Evolutionary conservation across 2,329 filamentous ascomycete genomes (phyloP).

Genomic region (Penicillium thymicola): DNA sequence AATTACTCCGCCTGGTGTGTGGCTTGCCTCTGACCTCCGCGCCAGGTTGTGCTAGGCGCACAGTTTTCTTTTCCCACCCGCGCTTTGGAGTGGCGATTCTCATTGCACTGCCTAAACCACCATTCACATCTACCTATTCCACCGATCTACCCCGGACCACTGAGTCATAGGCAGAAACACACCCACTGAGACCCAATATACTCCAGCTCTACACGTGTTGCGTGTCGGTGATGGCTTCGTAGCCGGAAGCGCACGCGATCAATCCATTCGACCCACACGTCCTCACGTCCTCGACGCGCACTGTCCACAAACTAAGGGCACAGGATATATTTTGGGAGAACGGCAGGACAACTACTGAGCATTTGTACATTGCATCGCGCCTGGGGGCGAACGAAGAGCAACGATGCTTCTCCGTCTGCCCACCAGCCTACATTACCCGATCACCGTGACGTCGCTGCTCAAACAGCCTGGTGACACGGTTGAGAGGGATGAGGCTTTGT

Average conservation of each 20-base stretch:
- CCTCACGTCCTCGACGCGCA: conserved; percentile 5
- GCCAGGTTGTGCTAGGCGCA: conserved; percentile 16
- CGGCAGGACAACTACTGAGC: background rate
- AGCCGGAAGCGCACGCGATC: conserved; percentile 23
- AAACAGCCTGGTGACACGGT: conserved; percentile 73
- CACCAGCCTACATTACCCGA: conserved; percentile 76
- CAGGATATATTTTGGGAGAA: background rate
- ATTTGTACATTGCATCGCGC: conserved; percentile 6
- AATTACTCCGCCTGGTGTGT: conserved; percentile 4
- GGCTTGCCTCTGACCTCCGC: conserved; percentile 6
- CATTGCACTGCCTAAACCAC: conserved; percentile 7
- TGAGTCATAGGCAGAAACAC: background rate
- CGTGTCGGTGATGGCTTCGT: conserved; percentile 23
- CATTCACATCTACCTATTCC: background rate
- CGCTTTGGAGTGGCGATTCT: conserved; percentile 20
- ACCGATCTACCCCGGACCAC: background rate
- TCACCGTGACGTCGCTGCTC: conserved; percentile 82
- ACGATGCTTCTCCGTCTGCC: conserved; percentile 49
- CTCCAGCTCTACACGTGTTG: conserved; percentile 16
- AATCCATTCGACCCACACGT: conserved; percentile 8
- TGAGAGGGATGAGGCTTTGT: conserved; percentile 70
- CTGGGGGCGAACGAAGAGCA: conserved; percentile 17
- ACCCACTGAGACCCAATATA: background rate
- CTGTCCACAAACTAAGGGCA: background rate
- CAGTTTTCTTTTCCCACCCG: conserved; percentile 7